Evolutionary conservation across 768 basidiomycete genomes (phyloP).

Genomic region (Phallus indusiatus): DNA sequence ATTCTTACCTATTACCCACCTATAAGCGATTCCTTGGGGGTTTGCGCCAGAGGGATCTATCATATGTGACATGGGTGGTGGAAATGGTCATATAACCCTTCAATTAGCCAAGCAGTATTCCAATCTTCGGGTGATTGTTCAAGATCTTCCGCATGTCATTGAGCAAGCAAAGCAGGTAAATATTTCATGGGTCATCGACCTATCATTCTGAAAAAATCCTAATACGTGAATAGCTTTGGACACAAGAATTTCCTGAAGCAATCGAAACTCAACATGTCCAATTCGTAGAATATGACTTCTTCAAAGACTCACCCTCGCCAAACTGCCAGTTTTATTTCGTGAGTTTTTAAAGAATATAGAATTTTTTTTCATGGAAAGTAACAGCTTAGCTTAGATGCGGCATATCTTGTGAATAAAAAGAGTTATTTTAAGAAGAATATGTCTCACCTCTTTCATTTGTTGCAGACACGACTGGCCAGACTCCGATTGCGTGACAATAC

Average conservation of each 20-base stretch:
- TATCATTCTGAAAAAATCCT: too few species aligned
- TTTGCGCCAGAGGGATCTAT: conserved; percentile 15
- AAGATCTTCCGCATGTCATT: conserved; percentile 4
- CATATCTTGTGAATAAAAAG: conserved; percentile 24
- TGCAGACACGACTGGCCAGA: conserved; percentile 36
- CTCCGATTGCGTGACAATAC: conserved; percentile 25
- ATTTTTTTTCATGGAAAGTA: not conserved
- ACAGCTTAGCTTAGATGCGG: conserved; percentile 21
- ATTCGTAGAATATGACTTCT: conserved; percentile 32
- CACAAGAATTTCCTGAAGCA: conserved; percentile 24
- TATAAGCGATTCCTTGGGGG: conserved; percentile 21
- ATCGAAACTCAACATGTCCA: conserved; percentile 25
- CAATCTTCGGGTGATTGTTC: conserved; percentile 13
- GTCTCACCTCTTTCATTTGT: not conserved
- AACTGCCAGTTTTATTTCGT: conserved; percentile 35
- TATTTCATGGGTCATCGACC: not conserved
- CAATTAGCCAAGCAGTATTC: not conserved
- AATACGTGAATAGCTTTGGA: conserved; percentile 20
- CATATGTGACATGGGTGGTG: conserved; percentile 11
- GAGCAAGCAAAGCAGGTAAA: conserved; percentile 6
- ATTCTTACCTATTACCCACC: conserved; percentile 8
- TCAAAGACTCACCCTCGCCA: conserved; percentile 25
- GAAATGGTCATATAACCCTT: conserved; percentile 2
- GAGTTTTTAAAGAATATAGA: conserved; percentile 9
- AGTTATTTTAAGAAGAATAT: not conserved